Evolutionary conservation across 352 stramenopile genomes (phyloP), one percentile per base, ranked within the genome.

Genomic region (Phytophthora litchii): DNA sequence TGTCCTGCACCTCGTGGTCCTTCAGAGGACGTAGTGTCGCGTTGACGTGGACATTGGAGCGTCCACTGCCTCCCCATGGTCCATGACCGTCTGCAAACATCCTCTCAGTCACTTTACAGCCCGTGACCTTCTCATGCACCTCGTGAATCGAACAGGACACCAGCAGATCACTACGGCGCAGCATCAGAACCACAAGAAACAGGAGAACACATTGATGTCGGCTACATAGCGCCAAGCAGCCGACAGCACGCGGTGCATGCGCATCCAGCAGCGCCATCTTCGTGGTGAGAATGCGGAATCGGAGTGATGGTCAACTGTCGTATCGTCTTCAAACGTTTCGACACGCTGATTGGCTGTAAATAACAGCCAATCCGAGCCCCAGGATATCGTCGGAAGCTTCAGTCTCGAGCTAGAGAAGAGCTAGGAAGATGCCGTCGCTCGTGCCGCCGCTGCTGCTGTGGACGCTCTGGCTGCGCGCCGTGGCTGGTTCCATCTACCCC

Each of bases 31-130:
- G 70, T 25, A 93, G 54, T 13, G 58, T 80, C 10, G 76, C 81
- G 45, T 81, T 67, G 10, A 94, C 60, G 0, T 40, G 17, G 32
- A 94, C 57, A 17, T 57, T 83, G 21, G 84, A 89, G 31, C 53
- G 70, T 13, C 74, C 80, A n/a, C 47, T 32, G 31, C 73, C 48
- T 25, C 76, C 74, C 47, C 76, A 87, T 9, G 78, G 78, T 0
- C 83, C 83, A 32, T 68, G 66, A 21, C 69, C 70, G 52, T 91
- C 79, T 5, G 78, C 83, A 65, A 93, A 95, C 84, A 93, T 91
- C 57, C 75, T 74, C 69, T 95, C 85, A 10, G 76, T 86, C 50
- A 89, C 78, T 40, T 82, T 78, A 50, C 67, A 86, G 31, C 86
- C 80, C 0, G 74, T 88, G 13, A 67, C 72, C 48, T 76, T 76